Evolutionary conservation across 176 grass and related monocot species (phyloP).

Genomic region (Rhipidocladum racemiflorum): DNA sequence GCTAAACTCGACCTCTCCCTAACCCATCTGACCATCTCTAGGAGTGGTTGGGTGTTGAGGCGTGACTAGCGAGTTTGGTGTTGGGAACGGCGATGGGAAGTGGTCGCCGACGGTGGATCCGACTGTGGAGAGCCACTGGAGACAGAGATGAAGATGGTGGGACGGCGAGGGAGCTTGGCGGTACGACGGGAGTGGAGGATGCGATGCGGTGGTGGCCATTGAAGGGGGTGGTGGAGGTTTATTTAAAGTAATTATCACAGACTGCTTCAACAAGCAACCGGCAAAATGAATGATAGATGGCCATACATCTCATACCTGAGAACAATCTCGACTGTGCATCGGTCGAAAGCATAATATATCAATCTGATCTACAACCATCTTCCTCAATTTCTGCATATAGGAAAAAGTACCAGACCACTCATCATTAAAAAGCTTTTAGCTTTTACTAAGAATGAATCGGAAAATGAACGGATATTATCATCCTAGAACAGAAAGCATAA

Average conservation of each 20-base stretch:
- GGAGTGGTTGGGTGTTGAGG: no score
- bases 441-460: not conserved
- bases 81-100: no score
- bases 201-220: no score
- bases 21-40: no score
- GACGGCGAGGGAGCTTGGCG: no score
- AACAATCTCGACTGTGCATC: slow-evolving; percentile 78
- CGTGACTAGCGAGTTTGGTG: no score
- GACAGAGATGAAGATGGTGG: no score
- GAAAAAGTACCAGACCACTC: slow-evolving; percentile 13
- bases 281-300: not conserved
- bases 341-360: slow-evolving; percentile 79
- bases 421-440: not conserved
- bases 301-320: slow-evolving; percentile 50
- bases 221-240: no score
- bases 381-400: slow-evolving; percentile 64
- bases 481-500: not conserved
- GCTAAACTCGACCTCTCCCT: no score
- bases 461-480: not conserved
- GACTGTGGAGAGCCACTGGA: no score
- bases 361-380: slow-evolving; percentile 67
- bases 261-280: not conserved
- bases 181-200: no score
- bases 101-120: no score
- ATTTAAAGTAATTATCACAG: not conserved